Base-by-base conservation (phyloP, 2,329 filamentous ascomycete species). In the Elsinoe arachidis region DNA sequence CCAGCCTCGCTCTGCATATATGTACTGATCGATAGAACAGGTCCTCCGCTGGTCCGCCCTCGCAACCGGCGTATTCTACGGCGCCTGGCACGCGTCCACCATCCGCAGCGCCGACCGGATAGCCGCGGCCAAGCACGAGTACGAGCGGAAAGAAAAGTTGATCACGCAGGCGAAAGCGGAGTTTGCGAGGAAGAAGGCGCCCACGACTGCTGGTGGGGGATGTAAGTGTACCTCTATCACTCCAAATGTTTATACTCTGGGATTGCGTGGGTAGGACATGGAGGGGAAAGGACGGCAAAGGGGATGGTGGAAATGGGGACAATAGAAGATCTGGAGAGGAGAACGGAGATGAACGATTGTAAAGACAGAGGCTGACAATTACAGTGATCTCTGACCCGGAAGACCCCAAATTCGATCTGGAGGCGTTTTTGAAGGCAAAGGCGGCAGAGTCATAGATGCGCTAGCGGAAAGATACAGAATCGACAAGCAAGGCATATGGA, bases 31-130 rank as follows among this genome's bases (percentile, higher is more conserved):
- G 19, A 2, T 30, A 19, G 33, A 35, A 58, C 74, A 99, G 93
- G 92, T 99, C 75, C 83, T 97, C 75, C 91, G 93, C 77, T 99
- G 92, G 82, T 92, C 90, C 71, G 91, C 91, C 72, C 88, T 99
- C 65, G 88, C 85, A 70, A 80, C 90, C 69, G 93, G 93, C 73
- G 78, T 97, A 72, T 86, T 96, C 78, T 99, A 99, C 80, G 93
- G 93, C 74, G 84, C 96, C 79, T 88, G 86, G 76, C 92, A 96
- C 80, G 93, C 99, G 79, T 80, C 86, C 70, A 82, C 83, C 62
- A 86, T 99, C 74, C 85, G 78, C 65, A 75, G 87, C 58, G 75
- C 81, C 68, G 84, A 90, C 70, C 87, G 85, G 76, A 76, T 81
- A 61, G 79, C 84, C 65, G 82, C 85, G 67, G 81, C 83, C 67